Evolutionary conservation across 1,139 yeast species (phyloP), one percentile per base, ranked within the genome.

Genomic region (Yamadazyma taylorii): DNA sequence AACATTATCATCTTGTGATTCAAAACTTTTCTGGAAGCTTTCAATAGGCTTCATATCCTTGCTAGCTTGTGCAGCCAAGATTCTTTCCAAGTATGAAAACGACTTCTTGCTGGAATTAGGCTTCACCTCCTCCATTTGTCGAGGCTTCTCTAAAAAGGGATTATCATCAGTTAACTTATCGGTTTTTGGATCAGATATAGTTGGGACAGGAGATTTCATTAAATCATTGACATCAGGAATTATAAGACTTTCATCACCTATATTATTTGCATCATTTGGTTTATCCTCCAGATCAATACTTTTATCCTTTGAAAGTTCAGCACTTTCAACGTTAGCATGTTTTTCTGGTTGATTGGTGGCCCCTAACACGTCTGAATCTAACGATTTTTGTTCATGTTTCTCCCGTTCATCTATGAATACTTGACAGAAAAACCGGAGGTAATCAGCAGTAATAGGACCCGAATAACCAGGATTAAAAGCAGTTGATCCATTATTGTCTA

Each of bases 401-500:
- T 34, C 32, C 32, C 39, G 41, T 30, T 51, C 58, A 25, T 55
- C 55, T 6, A 58, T 44, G 42, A 60, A 58, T 1, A 65, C 63
- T 34, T 57, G 53, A 38, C 74, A 67, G 34, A 69, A 60, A 23
- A 58, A 59, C 32, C 65, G 49, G 34, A 70, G 52, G 35, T 64
- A 70, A 32, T 67, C 73, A 5, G 63, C 51, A 0, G 74, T 68
- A 5, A 70, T 55, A 1, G 73, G 68, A 0, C 75, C 75, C 6
- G 56, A 51, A 43, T 69, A 69, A 10, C 53, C 56, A 0, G 63
- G 54, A 27, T 64, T 63, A 37, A 54, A 66, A 0, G 50, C 47
- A 2, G 51, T 39, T 12, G 51, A 53, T 0, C 69, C 69, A 3
- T 46, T 40, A 4, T 43, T 50, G 6, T 56, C 53, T 3, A 55